Conservation (phyloP, 306 rosid genomes). For the Prosopis cineraria region DNA sequence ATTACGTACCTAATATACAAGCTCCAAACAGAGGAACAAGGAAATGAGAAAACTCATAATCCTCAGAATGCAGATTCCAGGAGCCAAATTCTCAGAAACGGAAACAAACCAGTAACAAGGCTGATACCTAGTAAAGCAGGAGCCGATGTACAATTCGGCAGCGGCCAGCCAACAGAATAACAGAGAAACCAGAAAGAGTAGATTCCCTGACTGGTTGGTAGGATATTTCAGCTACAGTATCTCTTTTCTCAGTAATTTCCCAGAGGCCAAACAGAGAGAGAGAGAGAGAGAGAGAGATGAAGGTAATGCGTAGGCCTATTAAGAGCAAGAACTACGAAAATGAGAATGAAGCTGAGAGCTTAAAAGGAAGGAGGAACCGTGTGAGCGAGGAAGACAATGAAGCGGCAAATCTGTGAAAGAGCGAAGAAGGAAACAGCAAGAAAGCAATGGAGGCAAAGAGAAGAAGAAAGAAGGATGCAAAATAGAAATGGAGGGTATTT, state of each 20-base stretch:
- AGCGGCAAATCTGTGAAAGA: slow-evolving; percentile 25
- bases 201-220: slow-evolving; percentile 24
- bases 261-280: slow-evolving; percentile 41
- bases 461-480: not conserved
- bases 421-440: not conserved
- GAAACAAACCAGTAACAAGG: slow-evolving; percentile 19
- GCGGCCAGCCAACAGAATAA: slow-evolving; percentile 31
- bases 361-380: not conserved
- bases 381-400: slow-evolving; percentile 27
- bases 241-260: slow-evolving; percentile 24
- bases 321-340: not conserved
- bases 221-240: slow-evolving; percentile 9
- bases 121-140: slow-evolving; percentile 8
- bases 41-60: slow-evolving; percentile 39
- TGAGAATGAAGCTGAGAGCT: not conserved
- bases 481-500: slow-evolving; percentile 29
- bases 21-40: slow-evolving; percentile 38
- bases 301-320: slow-evolving; percentile 19
- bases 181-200: slow-evolving; percentile 1
- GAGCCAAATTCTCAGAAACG: slow-evolving; percentile 19
- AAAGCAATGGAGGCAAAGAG: not conserved
- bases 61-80: slow-evolving; percentile 39
- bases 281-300: not conserved
- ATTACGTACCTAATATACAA: slow-evolving; percentile 38
- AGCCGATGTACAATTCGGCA: slow-evolving; percentile 16